A percentile compares a stretch with the other conserved stretches of the same genome.
These are phyloP conservation scores for Teratosphaeriaceae sp. DNA, from an alignment of 2,329 filamentous ascomycete genomes.

Conservation along the genomic window DNA sequence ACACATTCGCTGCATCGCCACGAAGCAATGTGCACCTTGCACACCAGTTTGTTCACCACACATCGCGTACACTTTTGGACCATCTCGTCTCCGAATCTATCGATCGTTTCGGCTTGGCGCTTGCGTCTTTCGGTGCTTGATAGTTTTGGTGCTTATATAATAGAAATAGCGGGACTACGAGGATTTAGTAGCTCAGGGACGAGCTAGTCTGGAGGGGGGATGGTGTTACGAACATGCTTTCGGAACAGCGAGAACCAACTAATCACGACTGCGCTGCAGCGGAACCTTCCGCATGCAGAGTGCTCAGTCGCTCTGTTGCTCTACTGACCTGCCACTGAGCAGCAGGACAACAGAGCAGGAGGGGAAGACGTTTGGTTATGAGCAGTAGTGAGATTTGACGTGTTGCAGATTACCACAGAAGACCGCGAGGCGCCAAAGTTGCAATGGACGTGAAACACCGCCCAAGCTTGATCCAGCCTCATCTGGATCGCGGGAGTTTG, in stretches of 20 bases:
- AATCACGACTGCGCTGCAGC: background rate
- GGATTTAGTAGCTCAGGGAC: no score
- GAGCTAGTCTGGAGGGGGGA: background rate
- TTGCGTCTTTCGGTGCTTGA: no score
- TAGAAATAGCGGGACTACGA: no score
- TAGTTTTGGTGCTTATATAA: no score
- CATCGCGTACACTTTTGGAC: no score
- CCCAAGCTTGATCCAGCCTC: background rate
- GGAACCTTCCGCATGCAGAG: background rate
- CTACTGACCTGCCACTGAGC: background rate
- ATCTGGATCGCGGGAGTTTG: constrained; percentile 1
- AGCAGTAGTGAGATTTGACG: background rate
- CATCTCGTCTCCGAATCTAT: no score
- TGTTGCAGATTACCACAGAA: constrained; percentile 1
- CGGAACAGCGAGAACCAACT: background rate
- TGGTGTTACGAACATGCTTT: background rate
- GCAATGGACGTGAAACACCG: background rate
- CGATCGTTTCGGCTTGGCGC: no score
- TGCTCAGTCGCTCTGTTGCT: constrained; percentile 1
- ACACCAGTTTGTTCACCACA: no score
- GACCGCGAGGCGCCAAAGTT: background rate
- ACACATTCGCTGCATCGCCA: no score
- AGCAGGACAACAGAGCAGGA: constrained; percentile 1
- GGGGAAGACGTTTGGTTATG: constrained; percentile 1
- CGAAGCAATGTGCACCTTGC: no score